Base-by-base conservation (phyloP, 106 monocot species). In the Dendrobium officinale region DNA sequence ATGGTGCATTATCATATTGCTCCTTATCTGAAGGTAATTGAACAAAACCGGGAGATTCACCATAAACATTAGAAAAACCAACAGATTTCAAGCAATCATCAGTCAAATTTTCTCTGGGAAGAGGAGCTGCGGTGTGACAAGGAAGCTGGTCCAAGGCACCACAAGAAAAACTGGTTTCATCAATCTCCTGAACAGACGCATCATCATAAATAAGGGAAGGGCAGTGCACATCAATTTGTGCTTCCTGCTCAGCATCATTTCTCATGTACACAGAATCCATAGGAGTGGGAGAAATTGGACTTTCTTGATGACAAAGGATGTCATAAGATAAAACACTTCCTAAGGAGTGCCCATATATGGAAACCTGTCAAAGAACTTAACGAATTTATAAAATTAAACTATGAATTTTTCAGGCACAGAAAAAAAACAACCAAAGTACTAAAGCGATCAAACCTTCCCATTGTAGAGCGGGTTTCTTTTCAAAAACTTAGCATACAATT, bases 281-380 rank as follows among this genome's bases (percentile, higher is more conserved):
- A 22, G 86, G 77, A 83, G 76, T 84, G 26, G 86, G 78, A 29
- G 86, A 81, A 51, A 13, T 51, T 15, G 51, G 13, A 73, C 75
- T 78, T 55, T 99, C 81, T 87, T 99, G 98, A 78, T 99, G 98
- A 72, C 98, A 99, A 80, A 99, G 98, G 22, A 99, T 99, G 80
- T 99, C 98, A 90, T 93, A 99, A 70, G 98, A 91, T 13, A 99
- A 84, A 81, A 99, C 98, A 85, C 98, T 99, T 77, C 98, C 98
- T 86, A 99, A 87, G 41, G 98, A 99, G 81, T 99, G 98, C 24
- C 89, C 98, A 91, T 99, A 95, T 80, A 99, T 64, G 10, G 98
- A 99, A 88, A 95, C 95, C 95, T 95, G 91, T 49, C 86, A 54
- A 80, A 78, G 27, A 75, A 17, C 55, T 66, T 55, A 33, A 64